These are phyloP conservation scores for Vaccinium myrtillus DNA, from an alignment of 148 eudicot species.

Conservation along the genomic window DNA sequence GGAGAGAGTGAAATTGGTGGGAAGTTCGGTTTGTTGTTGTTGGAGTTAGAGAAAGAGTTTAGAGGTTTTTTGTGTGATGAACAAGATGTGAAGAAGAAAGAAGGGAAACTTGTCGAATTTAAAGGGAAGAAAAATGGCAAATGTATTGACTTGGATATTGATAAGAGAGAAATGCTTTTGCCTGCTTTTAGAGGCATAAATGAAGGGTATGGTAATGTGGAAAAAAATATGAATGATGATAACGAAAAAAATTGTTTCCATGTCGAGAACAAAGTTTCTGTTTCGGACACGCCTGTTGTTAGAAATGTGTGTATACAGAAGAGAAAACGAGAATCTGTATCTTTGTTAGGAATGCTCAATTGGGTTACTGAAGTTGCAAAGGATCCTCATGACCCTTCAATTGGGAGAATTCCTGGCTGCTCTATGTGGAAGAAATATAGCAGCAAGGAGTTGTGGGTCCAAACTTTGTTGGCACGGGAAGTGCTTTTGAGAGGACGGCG, in stretches of 20 bases:
- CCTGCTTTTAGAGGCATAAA: neutral
- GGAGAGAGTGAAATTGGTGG: constrained; percentile 43
- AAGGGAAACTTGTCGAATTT: constrained; percentile 3
- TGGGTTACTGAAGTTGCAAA: constrained; percentile 66
- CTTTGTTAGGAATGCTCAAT: constrained; percentile 44
- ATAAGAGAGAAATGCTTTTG: constrained; percentile 12
- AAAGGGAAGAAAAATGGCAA: constrained; percentile 25
- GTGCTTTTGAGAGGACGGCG: constrained; percentile 40
- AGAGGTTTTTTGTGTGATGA: constrained; percentile 24
- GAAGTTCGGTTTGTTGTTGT: constrained; percentile 50
- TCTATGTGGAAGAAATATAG: constrained; percentile 40
- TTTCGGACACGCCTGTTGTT: constrained; percentile 15
- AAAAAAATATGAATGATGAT: constrained; percentile 25
- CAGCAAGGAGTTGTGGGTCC: constrained; percentile 34
- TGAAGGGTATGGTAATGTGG: constrained; percentile 19
- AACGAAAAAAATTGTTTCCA: constrained; percentile 26
- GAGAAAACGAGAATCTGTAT: constrained; percentile 51
- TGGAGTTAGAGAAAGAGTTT: constrained; percentile 50
- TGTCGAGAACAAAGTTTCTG: constrained; percentile 7
- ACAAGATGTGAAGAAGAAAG: constrained; percentile 20
- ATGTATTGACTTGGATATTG: constrained; percentile 21
- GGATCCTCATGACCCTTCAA: constrained; percentile 42
- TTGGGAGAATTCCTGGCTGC: constrained; percentile 33
- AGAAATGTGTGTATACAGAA: constrained; percentile 36
- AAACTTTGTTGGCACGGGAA: constrained; percentile 52